Conservation (phyloP, 1,284 basidiomycete species). For the Laetiporus sulphureus region DNA sequence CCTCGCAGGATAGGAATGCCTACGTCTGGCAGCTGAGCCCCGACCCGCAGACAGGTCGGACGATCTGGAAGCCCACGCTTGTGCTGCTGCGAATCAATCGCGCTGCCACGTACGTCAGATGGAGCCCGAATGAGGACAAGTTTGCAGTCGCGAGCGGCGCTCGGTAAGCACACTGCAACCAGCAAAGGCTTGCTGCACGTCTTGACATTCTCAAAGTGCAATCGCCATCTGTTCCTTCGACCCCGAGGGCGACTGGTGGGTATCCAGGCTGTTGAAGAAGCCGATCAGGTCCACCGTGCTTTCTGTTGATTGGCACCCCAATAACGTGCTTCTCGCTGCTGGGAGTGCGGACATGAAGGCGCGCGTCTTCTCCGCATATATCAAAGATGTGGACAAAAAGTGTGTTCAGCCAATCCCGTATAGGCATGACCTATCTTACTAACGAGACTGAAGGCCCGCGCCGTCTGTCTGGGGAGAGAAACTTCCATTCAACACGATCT, state of each 20-base stretch:
- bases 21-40: constrained; percentile 93
- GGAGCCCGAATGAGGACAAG: constrained; percentile 98
- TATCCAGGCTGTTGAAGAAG: constrained; percentile 96
- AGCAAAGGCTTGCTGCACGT: neutral
- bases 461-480: constrained; percentile 96
- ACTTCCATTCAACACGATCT: constrained; percentile 95
- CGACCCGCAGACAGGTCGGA: constrained; percentile 62
- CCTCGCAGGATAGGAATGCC: constrained; percentile 97
- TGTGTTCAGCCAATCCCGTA: constrained; percentile 29
- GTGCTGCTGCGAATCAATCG: constrained; percentile 93
- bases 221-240: constrained; percentile 96
- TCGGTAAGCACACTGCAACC: constrained; percentile 42
- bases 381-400: constrained; percentile 98
- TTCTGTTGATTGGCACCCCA: constrained; percentile 96
- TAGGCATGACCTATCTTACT: neutral
- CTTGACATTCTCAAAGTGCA: constrained; percentile 41
- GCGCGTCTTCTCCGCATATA: constrained; percentile 87
- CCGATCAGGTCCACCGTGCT: constrained; percentile 78
- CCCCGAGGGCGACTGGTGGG: constrained; percentile 99
- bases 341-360: constrained; percentile 95
- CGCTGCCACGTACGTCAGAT: constrained; percentile 92
- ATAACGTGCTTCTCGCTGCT: constrained; percentile 86
- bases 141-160: constrained; percentile 98
- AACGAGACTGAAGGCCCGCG: constrained; percentile 54
- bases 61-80: constrained; percentile 94